A percentile compares a stretch with the other conserved stretches of the same genome.
Conservation (phyloP, 345 rosid species). For the Hibiscus tridactylites region DNA sequence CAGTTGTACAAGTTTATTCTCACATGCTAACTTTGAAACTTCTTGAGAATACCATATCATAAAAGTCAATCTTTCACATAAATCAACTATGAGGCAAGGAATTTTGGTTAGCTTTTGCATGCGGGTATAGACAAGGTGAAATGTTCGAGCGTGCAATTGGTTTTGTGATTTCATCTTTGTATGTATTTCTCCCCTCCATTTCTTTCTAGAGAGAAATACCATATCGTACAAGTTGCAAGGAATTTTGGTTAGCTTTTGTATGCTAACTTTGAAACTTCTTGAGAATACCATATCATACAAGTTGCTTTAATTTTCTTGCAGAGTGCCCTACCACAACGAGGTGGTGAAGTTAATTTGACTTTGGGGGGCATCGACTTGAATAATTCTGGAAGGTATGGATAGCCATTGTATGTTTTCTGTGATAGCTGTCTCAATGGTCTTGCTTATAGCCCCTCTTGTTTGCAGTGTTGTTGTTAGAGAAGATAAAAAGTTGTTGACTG, state of each 20-base stretch:
- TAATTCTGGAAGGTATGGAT: slow-evolving; percentile 83
- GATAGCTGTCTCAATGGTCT: slow-evolving; percentile 11
- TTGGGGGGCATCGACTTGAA: slow-evolving; percentile 97
- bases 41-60: not conserved
- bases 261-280: not conserved
- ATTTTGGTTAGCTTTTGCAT: not conserved
- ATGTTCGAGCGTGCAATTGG: not conserved
- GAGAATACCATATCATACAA: not conserved
- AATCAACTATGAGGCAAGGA: not conserved
- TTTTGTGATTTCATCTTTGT: not conserved
- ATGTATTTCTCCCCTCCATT: not conserved
- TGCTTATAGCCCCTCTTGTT: slow-evolving; percentile 19
- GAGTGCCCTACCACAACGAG: slow-evolving; percentile 87
- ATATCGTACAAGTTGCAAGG: not conserved
- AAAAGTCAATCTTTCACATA: not conserved
- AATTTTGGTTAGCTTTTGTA: no score
- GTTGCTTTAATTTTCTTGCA: slow-evolving; percentile 22
- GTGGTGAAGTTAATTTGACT: slow-evolving; percentile 92
- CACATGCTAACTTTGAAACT: no score
- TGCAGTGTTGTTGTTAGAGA: slow-evolving; percentile 96
- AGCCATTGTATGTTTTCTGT: slow-evolving; percentile 8
- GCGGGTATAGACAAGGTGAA: not conserved
- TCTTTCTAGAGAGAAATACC: not conserved
- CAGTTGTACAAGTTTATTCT: no score
- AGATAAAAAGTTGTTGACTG: slow-evolving; percentile 89